Conservation (phyloP, 345 rosid genomes). For the Eucalyptus sideroxylon region DNA sequence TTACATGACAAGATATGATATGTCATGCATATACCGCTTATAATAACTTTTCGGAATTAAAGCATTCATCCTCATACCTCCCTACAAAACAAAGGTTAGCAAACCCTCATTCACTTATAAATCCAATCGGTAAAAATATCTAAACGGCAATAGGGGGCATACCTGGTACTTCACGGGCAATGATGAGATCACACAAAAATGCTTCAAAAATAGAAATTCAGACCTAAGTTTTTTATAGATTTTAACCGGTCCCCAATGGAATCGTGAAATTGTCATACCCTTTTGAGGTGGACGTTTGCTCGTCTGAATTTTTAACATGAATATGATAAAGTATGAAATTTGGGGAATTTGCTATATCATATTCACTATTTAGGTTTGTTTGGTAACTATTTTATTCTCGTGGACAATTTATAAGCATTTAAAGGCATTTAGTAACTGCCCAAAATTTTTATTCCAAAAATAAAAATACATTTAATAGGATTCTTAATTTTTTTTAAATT, state of each 20-base stretch:
- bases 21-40: neutral
- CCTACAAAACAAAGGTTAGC: neutral
- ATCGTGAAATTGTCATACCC: neutral
- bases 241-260: neutral
- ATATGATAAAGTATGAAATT: too few species aligned
- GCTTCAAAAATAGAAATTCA: neutral
- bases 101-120: neutral
- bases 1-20: neutral
- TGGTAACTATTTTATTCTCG: too few species aligned
- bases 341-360: too few species aligned
- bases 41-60: neutral
- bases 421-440: accelerated
- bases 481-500: too few species aligned
- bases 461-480: accelerated
- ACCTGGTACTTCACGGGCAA: neutral
- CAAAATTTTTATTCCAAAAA: too few species aligned
- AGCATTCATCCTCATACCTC: neutral
- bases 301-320: too few species aligned
- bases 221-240: neutral
- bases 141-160: neutral
- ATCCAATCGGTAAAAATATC: neutral
- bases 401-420: accelerated
- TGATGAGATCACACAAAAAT: neutral
- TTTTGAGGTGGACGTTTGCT: neutral
- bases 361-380: too few species aligned